phyloP scores from a whole-genome alignment of 179 eudicot species.

The Patellifolia procumbens region DNA sequence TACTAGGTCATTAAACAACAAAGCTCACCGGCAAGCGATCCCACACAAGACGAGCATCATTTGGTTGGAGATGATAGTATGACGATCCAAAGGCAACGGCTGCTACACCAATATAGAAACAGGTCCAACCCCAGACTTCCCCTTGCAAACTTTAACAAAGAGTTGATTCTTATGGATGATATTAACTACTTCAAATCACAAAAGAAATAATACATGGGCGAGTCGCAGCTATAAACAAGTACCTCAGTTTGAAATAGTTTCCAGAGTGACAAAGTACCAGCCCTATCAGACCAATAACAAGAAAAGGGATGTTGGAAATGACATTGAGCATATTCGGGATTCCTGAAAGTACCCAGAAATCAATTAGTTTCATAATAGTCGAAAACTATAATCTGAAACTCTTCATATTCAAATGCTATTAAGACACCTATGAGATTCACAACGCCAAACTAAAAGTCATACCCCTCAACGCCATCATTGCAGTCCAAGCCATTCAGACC shows the following conservation, averaged over 20 bases:
- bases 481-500: too few relatives aligned
- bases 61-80: constrained; percentile 89
- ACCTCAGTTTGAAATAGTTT: constrained; percentile 84
- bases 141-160: constrained; percentile 63
- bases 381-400: neutral
- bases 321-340: constrained; percentile 87
- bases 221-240: constrained; percentile 20
- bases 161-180: constrained; percentile 1
- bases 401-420: too few relatives aligned
- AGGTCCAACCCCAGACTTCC: constrained; percentile 92
- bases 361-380: neutral
- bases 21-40: constrained; percentile 87
- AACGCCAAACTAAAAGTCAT: too few relatives aligned
- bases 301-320: constrained; percentile 81
- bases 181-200: neutral
- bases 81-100: constrained; percentile 92
- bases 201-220: neutral
- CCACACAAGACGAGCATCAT: constrained; percentile 92
- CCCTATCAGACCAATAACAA: constrained; percentile 75
- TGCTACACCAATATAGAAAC: constrained; percentile 80
- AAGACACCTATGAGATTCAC: neutral
- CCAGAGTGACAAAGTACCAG: constrained; percentile 68
- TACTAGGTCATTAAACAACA: neutral
- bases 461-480: too few relatives aligned
- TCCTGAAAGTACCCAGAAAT: constrained; percentile 45